phyloP scores from a whole-genome alignment of 2,329 filamentous ascomycete genomes.

The Diaporthe sp. region DNA sequence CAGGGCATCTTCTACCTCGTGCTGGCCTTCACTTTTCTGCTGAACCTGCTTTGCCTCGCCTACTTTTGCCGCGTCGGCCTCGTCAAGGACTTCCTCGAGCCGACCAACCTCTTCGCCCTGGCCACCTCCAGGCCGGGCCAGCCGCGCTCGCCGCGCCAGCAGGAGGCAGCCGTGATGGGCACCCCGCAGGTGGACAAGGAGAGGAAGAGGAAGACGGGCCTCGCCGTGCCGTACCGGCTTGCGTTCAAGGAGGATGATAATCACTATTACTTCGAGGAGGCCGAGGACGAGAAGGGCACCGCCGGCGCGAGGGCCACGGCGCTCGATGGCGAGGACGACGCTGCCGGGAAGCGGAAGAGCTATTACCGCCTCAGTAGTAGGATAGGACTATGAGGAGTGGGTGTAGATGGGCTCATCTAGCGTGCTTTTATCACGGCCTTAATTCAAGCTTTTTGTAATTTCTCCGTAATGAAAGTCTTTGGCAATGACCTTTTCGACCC shows the following conservation, averaged over 20 bases:
- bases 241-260: constrained; percentile 55
- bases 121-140: constrained; percentile 72
- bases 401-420: too few relatives aligned
- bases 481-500: neutral
- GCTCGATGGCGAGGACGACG: neutral
- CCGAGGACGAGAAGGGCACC: constrained; percentile 32
- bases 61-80: constrained; percentile 72
- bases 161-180: constrained; percentile 50
- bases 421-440: neutral
- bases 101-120: constrained; percentile 80
- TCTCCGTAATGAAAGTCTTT: neutral
- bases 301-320: neutral
- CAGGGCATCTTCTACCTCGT: constrained; percentile 78
- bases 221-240: constrained; percentile 59
- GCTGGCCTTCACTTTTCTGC: constrained; percentile 74
- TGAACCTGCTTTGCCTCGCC: constrained; percentile 75
- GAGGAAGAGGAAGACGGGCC: constrained; percentile 47
- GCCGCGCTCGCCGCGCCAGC: constrained; percentile 53
- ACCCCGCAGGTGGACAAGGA: constrained; percentile 34
- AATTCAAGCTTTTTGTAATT: neutral
- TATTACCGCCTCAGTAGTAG: constrained; percentile 27
- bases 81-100: constrained; percentile 84
- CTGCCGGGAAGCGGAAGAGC: constrained; percentile 16
- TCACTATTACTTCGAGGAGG: constrained; percentile 61
- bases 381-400: constrained; percentile 3